These are phyloP conservation scores for Gossypium sturtianum DNA, from an alignment of 345 rosid genomes.

Conservation along the genomic window DNA sequence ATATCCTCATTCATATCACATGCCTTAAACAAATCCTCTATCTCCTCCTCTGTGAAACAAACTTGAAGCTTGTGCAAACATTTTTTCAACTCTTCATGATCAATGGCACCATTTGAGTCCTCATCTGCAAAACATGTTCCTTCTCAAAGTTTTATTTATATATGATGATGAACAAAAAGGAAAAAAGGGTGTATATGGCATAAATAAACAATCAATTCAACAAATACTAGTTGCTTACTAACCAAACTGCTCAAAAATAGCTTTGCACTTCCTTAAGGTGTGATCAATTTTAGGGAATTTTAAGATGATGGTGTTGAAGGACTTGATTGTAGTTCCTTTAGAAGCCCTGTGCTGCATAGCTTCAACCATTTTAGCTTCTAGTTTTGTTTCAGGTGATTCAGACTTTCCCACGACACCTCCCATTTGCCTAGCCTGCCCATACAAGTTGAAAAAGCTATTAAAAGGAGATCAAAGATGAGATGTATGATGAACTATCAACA, in stretches of 20 bases:
- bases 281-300: constrained; percentile 90
- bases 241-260: constrained; percentile 84
- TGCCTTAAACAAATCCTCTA: constrained; percentile 64
- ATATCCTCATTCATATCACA: constrained; percentile 75
- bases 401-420: constrained; percentile 51
- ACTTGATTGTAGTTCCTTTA: constrained; percentile 58
- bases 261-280: constrained; percentile 74
- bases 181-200: neutral
- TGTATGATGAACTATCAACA: neutral
- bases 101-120: constrained; percentile 78
- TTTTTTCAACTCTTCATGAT: constrained; percentile 66
- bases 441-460: neutral
- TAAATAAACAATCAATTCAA: neutral
- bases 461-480: neutral
- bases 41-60: constrained; percentile 74
- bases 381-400: constrained; percentile 58
- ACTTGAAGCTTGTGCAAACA: constrained; percentile 68
- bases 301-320: constrained; percentile 76
- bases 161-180: neutral
- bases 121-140: constrained; percentile 44
- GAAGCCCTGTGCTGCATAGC: constrained; percentile 66
- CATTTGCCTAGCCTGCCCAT: constrained; percentile 37
- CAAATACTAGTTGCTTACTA: constrained; percentile 9
- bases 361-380: constrained; percentile 79
- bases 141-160: neutral